Evolutionary conservation across 345 rosid species (phyloP), one percentile per base, ranked within the genome.

Genomic region (Ricinus communis): DNA sequence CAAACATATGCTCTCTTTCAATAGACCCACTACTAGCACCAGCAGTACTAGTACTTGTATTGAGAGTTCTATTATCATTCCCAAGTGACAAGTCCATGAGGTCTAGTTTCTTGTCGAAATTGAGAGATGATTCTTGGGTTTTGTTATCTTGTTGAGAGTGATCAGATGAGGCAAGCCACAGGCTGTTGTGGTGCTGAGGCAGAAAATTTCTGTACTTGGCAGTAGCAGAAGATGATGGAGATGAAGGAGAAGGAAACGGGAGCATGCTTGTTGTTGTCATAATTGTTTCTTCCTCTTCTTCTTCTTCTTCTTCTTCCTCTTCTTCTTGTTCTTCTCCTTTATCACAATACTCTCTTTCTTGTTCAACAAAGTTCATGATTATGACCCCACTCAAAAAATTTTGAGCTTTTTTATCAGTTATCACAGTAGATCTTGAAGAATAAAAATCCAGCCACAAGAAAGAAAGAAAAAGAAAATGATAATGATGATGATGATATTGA

Each of bases 1-100:
- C 96, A 40, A 90, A 90, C 91, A 90, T 88, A 66, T 86, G 88
- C 38, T 90, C 96, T 30, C 36, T 87, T 82, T 83, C 86, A 6
- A 61, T 79, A 71, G 77, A 59, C 62, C 53, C 13, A 71, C 72
- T 36, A 36, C 53, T 69, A 50, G 76, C 75, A 21, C 68, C 76
- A 22, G 72, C 77, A 22, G 62, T 63, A 24, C 41, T 65, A 67
- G 70, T 21, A 41, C 47, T 12, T 18, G 52, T 22, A 19, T 27
- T 31, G 24, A 69, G 53, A 30, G 45, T 71, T 68, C 63, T 77
- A 46, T 68, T 62, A 40, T 70, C 76, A 68, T 75, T 86, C 62
- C 84, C 80, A 6, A 87, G 86, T 4, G 94, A 84, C 62, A 87
- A 74, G 66, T 80, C 71, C 75, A 82, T 80, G 76, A 72, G 41